Conservation (phyloP, 768 basidiomycete species). For the Termitomyces sp. region DNA sequence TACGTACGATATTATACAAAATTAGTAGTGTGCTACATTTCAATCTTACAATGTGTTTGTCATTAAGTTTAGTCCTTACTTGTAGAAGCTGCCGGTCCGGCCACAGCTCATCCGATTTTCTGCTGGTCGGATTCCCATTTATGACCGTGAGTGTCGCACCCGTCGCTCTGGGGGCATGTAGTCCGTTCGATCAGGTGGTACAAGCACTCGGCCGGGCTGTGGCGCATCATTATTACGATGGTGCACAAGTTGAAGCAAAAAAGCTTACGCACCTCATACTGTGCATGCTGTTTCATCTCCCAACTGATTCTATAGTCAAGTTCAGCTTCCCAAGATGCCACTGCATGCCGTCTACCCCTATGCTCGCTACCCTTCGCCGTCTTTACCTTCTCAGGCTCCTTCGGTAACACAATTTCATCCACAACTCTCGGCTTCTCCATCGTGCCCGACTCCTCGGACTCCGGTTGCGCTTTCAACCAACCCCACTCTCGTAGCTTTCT, state of each 20-base stretch:
- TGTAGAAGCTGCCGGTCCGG: neutral
- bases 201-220: conserved; percentile 4
- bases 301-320: conserved; percentile 7
- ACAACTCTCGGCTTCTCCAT: conserved; percentile 7
- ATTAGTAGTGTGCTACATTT: conserved; percentile 10
- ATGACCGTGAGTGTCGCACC: neutral
- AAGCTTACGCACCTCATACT: conserved; percentile 7
- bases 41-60: conserved; percentile 1
- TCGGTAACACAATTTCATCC: conserved; percentile 11
- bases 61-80: neutral
- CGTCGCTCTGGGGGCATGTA: conserved; percentile 4
- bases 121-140: neutral
- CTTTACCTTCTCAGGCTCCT: conserved; percentile 7
- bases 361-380: neutral
- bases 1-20: conserved; percentile 5
- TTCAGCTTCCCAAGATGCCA: conserved; percentile 13
- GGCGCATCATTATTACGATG: conserved; percentile 9
- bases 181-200: conserved; percentile 4
- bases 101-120: neutral
- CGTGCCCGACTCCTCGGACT: conserved; percentile 4
- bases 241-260: neutral
- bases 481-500: conserved; percentile 13
- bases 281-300: conserved; percentile 10
- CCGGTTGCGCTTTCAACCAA: conserved; percentile 5
- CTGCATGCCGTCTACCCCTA: conserved; percentile 4